Evolutionary conservation across 768 basidiomycete genomes (phyloP).

Genomic region (Macrolepiota fuliginosa): DNA sequence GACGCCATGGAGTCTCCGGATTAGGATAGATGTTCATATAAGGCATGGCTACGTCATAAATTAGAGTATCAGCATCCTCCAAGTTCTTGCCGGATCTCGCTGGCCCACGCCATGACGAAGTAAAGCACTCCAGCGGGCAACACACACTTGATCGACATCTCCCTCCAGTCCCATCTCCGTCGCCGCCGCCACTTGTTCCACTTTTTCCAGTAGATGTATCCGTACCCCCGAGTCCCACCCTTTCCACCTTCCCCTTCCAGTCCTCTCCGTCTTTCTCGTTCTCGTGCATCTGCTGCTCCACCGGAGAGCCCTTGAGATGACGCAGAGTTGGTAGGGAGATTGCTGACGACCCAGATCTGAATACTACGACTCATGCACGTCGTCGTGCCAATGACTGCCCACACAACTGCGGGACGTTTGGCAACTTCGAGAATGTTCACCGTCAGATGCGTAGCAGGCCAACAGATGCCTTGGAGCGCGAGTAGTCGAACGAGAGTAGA

Average conservation of each 20-base stretch:
- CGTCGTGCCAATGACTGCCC: conserved; percentile 88
- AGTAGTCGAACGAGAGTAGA: conserved; percentile 89
- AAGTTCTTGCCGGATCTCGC: conserved; percentile 47
- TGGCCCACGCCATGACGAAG: conserved; percentile 78
- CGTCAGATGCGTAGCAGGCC: conserved; percentile 90
- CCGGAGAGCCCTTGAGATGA: conserved; percentile 1
- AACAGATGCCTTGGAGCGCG: conserved; percentile 93
- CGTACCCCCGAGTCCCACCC: conserved; percentile 3
- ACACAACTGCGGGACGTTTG: conserved; percentile 76
- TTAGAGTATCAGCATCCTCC: conserved; percentile 16
- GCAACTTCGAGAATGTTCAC: conserved; percentile 69
- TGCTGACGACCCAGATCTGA: conserved; percentile 96
- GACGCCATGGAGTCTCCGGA: conserved; percentile 6
- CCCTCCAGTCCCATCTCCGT: conserved; percentile 70
- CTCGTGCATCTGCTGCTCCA: neutral
- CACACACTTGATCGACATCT: conserved; percentile 66
- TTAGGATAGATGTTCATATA: neutral
- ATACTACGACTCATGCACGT: conserved; percentile 81
- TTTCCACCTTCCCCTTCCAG: conserved; percentile 8
- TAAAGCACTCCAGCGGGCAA: conserved; percentile 75
- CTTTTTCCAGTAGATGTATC: conserved; percentile 12
- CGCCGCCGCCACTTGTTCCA: conserved; percentile 46
- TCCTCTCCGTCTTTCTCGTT: conserved; percentile 8
- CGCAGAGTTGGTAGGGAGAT: conserved; percentile 47
- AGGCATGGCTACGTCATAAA: conserved; percentile 3